phyloP scores from a whole-genome alignment of 2,329 filamentous ascomycete species.

The Daldinia sp. region DNA sequence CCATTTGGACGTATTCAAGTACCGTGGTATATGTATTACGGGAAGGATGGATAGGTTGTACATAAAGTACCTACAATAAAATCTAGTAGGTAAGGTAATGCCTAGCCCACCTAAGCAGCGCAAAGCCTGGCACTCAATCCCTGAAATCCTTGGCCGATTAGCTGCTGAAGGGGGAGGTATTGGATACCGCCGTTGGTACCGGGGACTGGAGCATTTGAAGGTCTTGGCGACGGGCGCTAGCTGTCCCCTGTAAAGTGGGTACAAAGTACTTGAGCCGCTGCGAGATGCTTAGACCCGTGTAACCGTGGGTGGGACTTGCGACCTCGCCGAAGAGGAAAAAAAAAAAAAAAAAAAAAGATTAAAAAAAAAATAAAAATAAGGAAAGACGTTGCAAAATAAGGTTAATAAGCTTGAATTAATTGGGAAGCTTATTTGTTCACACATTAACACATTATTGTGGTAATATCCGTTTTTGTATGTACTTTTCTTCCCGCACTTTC shows the following conservation, averaged over 20 bases:
- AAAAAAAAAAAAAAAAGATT: slow-evolving; percentile 23
- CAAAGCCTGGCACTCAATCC: slow-evolving; percentile 15
- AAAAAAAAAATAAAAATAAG: slow-evolving; percentile 25
- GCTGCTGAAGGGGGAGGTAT: slow-evolving; percentile 14
- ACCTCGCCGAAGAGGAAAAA: slow-evolving; percentile 30
- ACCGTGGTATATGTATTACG: background rate
- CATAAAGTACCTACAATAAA: background rate
- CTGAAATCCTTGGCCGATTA: slow-evolving; percentile 21
- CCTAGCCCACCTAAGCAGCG: slow-evolving; percentile 4
- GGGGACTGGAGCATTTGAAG: slow-evolving; percentile 32
- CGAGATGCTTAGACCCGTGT: slow-evolving; percentile 31
- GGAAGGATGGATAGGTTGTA: background rate
- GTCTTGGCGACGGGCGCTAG: slow-evolving; percentile 41
- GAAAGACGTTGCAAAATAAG: slow-evolving; percentile 37
- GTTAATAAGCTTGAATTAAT: slow-evolving; percentile 47
- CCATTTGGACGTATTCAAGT: background rate
- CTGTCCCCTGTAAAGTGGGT: slow-evolving; percentile 33
- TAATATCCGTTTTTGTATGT: slow-evolving; percentile 35
- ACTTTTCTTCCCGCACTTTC: slow-evolving; percentile 36
- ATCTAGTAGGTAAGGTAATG: background rate
- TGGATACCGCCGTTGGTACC: slow-evolving; percentile 34
- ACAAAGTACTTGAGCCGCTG: slow-evolving; percentile 33
- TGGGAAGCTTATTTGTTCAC: slow-evolving; percentile 43
- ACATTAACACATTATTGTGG: slow-evolving; percentile 26
- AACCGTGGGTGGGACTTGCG: slow-evolving; percentile 20